Percentiles rank a stretch among this genome's conserved stretches.
Conservation (phyloP, 148 eudicot species). For the Amaranthus palmeri region DNA sequence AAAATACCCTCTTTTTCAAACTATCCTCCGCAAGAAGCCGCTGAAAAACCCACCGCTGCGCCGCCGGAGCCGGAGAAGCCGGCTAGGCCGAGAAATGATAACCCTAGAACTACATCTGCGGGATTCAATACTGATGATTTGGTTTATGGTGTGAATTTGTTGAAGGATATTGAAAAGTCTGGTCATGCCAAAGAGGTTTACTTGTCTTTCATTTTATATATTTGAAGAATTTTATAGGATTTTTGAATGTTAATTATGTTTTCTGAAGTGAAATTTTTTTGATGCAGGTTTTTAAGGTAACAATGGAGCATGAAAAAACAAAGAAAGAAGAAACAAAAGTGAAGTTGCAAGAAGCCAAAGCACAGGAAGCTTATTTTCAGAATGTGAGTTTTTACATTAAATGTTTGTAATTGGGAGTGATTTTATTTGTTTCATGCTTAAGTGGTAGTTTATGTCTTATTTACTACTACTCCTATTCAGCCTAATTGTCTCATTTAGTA, state of each 20-base stretch:
- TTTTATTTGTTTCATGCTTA: background rate
- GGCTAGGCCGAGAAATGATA: slow-evolving; percentile 56
- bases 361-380: slow-evolving; percentile 62
- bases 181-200: slow-evolving; percentile 53
- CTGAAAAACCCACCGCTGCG: slow-evolving; percentile 5
- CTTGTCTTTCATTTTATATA: background rate
- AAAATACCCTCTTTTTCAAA: slow-evolving; percentile 42
- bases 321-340: slow-evolving; percentile 46
- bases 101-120: slow-evolving; percentile 75
- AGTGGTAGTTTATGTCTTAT: too few relatives aligned
- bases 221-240: background rate
- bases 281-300: slow-evolving; percentile 23
- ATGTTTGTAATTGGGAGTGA: background rate
- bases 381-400: slow-evolving; percentile 35
- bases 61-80: slow-evolving; percentile 29
- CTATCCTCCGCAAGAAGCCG: background rate
- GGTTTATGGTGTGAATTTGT: slow-evolving; percentile 63
- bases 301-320: slow-evolving; percentile 65
- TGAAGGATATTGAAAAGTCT: slow-evolving; percentile 47
- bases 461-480: too few relatives aligned
- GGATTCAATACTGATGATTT: slow-evolving; percentile 91
- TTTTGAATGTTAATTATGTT: background rate
- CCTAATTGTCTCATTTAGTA: too few relatives aligned
- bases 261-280: too few relatives aligned
- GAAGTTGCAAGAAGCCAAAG: slow-evolving; percentile 54